Base-by-base conservation (phyloP, 129 eudicot genomes). In the Heracleum sosnowskyi region DNA sequence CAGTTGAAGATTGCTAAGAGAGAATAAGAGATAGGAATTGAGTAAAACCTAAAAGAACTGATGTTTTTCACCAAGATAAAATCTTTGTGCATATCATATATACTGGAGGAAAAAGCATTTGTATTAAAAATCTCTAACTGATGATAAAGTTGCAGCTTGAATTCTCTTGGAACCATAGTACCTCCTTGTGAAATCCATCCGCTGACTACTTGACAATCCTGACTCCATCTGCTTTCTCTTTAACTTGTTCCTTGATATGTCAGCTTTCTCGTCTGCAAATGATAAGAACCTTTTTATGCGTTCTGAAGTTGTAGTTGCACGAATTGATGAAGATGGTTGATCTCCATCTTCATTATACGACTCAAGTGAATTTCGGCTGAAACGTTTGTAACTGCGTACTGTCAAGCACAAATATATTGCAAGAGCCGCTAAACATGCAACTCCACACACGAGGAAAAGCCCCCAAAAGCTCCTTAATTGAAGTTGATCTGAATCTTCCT, bases 231-330 rank as follows among this genome's bases (percentile, higher is more conserved):
- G 81, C 83, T 90, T 94, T 84, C 97, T 84, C 80, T 94, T 94
- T 73, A 85, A 71, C 81, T 77, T 91, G 55, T 73, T 69, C 82
- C 79, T 81, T 1, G 85, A 70, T 31, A 84, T 78, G 73, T 89
- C 92, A 83, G 86, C 90, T 84, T 88, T 95, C 86, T 88, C 90
- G 41, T 95, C 92, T 20, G 79, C 91, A 82, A 88, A 95, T 18
- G 98, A 85, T 60, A 95, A 84, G 83, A 95, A 95, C 40, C 83
- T 87, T 24, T 53, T 90, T 26, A 93, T 40, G 3, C 87, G 79
- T 63, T 79, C 76, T 3, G 92, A 85, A 10, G 55, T 81, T 13
- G 91, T 84, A n/a, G 77, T 73, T 63, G 86, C 79, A 16, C 44
- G 36, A 16, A 36, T 78, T 29, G 82, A 40, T 62, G 90, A 46